Evolutionary conservation across 768 basidiomycete species (phyloP).

Genomic region (Rossbeevera mucosa): DNA sequence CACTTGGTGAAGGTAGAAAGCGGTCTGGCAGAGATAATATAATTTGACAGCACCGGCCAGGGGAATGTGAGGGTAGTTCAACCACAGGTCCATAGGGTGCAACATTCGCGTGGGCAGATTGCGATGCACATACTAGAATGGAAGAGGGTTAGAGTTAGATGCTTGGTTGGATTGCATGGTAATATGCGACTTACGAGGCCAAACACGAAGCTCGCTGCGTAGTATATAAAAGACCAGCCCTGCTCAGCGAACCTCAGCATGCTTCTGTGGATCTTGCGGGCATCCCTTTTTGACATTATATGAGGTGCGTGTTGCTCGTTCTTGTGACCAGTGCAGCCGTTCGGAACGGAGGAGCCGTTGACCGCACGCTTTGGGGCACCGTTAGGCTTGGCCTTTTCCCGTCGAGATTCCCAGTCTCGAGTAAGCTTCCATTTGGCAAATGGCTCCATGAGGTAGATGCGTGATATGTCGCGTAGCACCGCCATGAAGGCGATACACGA

Average conservation of each 20-base stretch:
- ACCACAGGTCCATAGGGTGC: slow-evolving; percentile 67
- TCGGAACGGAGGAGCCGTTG: slow-evolving; percentile 22
- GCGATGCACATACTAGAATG: slow-evolving; percentile 69
- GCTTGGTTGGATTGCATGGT: slow-evolving; percentile 4
- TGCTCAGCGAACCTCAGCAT: slow-evolving; percentile 92
- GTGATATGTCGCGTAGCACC: slow-evolving; percentile 71
- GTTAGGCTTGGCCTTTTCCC: slow-evolving; percentile 13
- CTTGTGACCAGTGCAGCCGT: slow-evolving; percentile 29
- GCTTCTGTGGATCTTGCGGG: slow-evolving; percentile 60
- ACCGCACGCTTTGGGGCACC: slow-evolving; percentile 25
- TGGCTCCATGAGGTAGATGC: slow-evolving; percentile 73
- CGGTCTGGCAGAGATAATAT: slow-evolving; percentile 81
- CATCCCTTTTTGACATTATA: slow-evolving; percentile 40
- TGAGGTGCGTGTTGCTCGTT: slow-evolving; percentile 20
- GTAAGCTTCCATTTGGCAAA: slow-evolving; percentile 75
- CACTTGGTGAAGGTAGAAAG: slow-evolving; percentile 90
- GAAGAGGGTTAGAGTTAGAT: slow-evolving; percentile 5
- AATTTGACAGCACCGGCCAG: slow-evolving; percentile 81
- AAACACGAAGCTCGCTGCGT: slow-evolving; percentile 65
- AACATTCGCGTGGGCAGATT: slow-evolving; percentile 64
- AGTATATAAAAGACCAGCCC: slow-evolving; percentile 86
- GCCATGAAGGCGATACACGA: slow-evolving; percentile 86
- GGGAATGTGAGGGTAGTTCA: slow-evolving; percentile 75
- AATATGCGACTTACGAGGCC: slow-evolving; percentile 72
- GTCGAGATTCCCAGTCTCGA: slow-evolving; percentile 41